Conservation (phyloP, 495 filamentous ascomycete genomes). For the Achaetomiella virescens region DNA sequence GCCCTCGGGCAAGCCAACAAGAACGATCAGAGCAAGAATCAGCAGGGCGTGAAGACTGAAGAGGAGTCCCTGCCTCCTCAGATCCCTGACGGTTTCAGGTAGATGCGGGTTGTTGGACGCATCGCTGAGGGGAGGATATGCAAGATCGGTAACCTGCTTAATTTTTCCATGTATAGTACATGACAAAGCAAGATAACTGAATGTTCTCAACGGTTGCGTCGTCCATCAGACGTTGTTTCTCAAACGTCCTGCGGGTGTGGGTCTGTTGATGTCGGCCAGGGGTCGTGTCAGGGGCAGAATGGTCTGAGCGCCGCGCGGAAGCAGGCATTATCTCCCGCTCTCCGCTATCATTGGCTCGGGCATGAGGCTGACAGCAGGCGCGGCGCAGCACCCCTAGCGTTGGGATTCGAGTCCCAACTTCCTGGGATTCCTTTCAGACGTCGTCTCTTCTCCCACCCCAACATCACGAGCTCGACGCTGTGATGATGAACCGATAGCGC, state of each 20-base stretch:
- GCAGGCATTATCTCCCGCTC: background rate
- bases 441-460: background rate
- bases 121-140: too few species aligned
- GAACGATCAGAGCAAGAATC: background rate
- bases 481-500: constrained; percentile 9
- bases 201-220: too few species aligned
- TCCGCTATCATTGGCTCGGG: background rate
- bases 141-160: too few species aligned
- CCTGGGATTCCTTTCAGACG: constrained; percentile 1
- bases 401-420: background rate
- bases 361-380: background rate
- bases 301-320: constrained; percentile 1
- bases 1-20: background rate
- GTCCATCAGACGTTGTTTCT: too few species aligned
- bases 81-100: too few species aligned
- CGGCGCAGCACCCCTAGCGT: background rate
- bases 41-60: background rate
- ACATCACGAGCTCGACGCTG: background rate
- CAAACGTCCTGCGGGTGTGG: too few species aligned
- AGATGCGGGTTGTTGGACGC: too few species aligned
- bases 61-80: too few species aligned
- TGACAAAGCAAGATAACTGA: too few species aligned
- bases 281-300: background rate
- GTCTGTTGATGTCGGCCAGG: too few species aligned
- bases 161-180: too few species aligned